A percentile compares a stretch with the other conserved stretches of the same genome.
These are phyloP conservation scores for Microdochium bolleyi DNA, from an alignment of 2,329 filamentous ascomycete species.

Conservation along the genomic window DNA sequence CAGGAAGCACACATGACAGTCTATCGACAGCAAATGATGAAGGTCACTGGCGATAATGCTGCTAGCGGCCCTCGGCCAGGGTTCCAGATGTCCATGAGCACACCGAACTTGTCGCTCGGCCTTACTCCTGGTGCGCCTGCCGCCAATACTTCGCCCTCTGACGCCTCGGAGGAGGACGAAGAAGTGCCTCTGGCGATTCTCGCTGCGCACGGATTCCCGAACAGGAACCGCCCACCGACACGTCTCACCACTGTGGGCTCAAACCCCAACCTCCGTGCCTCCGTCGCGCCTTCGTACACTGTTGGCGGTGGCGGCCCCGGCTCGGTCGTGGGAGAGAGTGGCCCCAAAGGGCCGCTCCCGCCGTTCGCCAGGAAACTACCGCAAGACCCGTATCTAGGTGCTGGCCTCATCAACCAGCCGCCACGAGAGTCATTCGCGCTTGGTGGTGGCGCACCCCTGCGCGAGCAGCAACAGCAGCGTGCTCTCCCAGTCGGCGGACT, in stretches of 20 bases:
- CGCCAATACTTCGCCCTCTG: slow-evolving; percentile 28
- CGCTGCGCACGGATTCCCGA: slow-evolving; percentile 82
- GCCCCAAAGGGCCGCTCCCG: slow-evolving; percentile 48
- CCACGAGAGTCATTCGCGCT: slow-evolving; percentile 70
- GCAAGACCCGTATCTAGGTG: slow-evolving; percentile 77
- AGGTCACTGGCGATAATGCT: slow-evolving; percentile 69
- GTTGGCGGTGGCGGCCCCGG: slow-evolving; percentile 33
- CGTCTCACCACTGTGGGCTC: slow-evolving; percentile 57
- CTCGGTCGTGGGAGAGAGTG: slow-evolving; percentile 49
- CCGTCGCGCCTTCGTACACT: slow-evolving; percentile 34
- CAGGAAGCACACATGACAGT: slow-evolving; percentile 86
- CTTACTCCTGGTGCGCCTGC: slow-evolving; percentile 21
- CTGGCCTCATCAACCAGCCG: slow-evolving; percentile 63
- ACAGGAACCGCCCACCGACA: slow-evolving; percentile 66
- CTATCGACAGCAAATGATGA: slow-evolving; percentile 95
- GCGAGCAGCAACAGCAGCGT: slow-evolving; percentile 18
- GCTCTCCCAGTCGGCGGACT: slow-evolving; percentile 64
- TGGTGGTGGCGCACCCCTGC: slow-evolving; percentile 40
- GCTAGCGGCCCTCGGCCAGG: slow-evolving; percentile 41
- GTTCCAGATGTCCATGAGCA: slow-evolving; percentile 51
- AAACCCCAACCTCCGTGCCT: slow-evolving; percentile 62
- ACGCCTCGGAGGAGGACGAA: slow-evolving; percentile 71
- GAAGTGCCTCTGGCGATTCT: slow-evolving; percentile 82
- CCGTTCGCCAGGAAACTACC: slow-evolving; percentile 78
- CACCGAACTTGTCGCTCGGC: slow-evolving; percentile 45